Percentiles rank a stretch among this genome's conserved stretches.
phyloP scores from a whole-genome alignment of 2,329 filamentous ascomycete genomes.

The Pseudogymnoascus sp. region DNA sequence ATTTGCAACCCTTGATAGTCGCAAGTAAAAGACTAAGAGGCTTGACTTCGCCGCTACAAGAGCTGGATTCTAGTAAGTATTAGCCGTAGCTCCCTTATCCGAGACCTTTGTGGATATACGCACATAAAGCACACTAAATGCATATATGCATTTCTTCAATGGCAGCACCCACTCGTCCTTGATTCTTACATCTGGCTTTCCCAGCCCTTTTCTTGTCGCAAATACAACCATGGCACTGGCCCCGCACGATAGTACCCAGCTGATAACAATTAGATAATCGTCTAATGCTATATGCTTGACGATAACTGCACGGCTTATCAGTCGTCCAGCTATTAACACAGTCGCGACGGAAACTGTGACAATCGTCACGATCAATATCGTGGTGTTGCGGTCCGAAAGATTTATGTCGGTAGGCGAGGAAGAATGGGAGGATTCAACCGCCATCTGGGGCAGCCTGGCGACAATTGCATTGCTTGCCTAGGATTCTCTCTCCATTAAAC shows the following conservation, averaged over 20 bases:
- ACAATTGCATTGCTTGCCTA: neutral
- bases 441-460: neutral
- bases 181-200: conserved; percentile 57
- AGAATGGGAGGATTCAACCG: neutral
- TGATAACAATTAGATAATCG: conserved; percentile 69
- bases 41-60: conserved; percentile 86
- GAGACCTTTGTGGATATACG: conserved; percentile 19
- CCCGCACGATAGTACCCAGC: conserved; percentile 64
- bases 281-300: conserved; percentile 45
- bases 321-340: neutral
- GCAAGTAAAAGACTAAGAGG: conserved; percentile 78
- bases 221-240: conserved; percentile 57
- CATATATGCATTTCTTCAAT: conserved; percentile 52
- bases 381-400: neutral
- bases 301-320: neutral
- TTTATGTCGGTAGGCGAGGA: neutral
- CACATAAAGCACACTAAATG: conserved; percentile 53
- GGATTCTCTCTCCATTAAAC: neutral
- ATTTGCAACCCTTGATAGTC: conserved; percentile 60
- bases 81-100: conserved; percentile 2
- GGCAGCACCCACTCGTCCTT: conserved; percentile 36
- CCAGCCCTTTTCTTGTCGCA: conserved; percentile 55
- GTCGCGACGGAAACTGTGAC: neutral
- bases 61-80: conserved; percentile 60
- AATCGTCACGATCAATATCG: neutral